phyloP scores from a whole-genome alignment of 2,329 filamentous ascomycete genomes.

The Claviceps cyperi region DNA sequence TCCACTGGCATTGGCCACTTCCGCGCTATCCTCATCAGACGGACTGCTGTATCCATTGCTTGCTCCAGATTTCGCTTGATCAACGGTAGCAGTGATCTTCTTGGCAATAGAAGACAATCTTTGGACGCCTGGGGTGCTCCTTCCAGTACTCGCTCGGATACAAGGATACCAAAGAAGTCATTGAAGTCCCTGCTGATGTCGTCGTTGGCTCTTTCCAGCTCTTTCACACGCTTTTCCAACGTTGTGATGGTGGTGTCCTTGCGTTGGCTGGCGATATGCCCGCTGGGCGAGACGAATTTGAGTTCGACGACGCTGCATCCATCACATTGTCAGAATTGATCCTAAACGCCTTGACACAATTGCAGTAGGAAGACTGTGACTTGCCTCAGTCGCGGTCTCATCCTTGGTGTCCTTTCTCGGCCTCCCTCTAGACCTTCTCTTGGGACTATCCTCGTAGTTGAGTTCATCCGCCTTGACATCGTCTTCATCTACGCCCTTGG shows the following conservation, averaged over 20 bases:
- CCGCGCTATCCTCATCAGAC: conserved; percentile 2
- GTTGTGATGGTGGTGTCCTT: conserved; percentile 70
- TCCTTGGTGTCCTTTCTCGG: conserved; percentile 65
- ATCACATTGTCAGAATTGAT: neutral
- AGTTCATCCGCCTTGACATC: conserved; percentile 9
- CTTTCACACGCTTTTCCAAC: conserved; percentile 54
- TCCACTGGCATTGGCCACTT: neutral
- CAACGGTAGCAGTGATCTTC: conserved; percentile 39
- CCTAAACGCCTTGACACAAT: neutral
- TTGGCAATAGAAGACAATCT: conserved; percentile 43
- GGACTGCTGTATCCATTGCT: conserved; percentile 9
- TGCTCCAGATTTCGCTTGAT: conserved; percentile 24
- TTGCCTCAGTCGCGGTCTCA: conserved; percentile 63
- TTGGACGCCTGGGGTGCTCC: conserved; percentile 40
- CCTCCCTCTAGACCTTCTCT: conserved; percentile 53
- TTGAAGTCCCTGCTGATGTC: conserved; percentile 62
- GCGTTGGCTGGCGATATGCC: conserved; percentile 67
- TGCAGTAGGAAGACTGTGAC: conserved; percentile 19
- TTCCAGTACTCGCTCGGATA: conserved; percentile 42
- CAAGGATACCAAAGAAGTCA: conserved; percentile 47
- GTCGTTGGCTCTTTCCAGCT: conserved; percentile 54
- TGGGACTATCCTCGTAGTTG: conserved; percentile 27
- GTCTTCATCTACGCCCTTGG: conserved; percentile 7
- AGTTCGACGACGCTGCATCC: conserved; percentile 55
- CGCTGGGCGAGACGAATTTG: conserved; percentile 79